Percentiles rank a stretch among this genome's conserved stretches.
Conservation (phyloP, 2,329 filamentous ascomycete species). For the Cercospora brassicicola region DNA sequence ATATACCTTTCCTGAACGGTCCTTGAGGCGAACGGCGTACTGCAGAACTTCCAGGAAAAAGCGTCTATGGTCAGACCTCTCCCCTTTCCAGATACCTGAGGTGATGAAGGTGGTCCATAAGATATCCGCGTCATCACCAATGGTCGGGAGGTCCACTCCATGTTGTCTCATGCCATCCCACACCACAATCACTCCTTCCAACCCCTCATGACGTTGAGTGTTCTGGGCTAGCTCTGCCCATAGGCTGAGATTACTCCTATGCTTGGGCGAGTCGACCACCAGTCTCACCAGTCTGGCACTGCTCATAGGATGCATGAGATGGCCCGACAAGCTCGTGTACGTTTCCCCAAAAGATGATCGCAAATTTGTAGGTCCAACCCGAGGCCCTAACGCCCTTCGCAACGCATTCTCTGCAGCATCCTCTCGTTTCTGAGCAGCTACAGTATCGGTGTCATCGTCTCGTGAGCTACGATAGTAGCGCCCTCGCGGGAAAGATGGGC, state of each 20-base stretch:
- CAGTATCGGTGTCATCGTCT: neutral
- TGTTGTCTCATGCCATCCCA: constrained; percentile 46
- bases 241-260: constrained; percentile 36
- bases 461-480: constrained; percentile 2
- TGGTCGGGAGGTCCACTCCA: constrained; percentile 44
- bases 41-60: constrained; percentile 11
- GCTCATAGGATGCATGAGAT: neutral
- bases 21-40: constrained; percentile 7
- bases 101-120: constrained; percentile 52
- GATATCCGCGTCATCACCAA: constrained; percentile 42
- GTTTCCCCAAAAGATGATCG: neutral
- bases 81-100: constrained; percentile 31
- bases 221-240: constrained; percentile 48
- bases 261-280: constrained; percentile 38
- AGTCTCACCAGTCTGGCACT: constrained; percentile 21
- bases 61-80: neutral
- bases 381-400: constrained; percentile 15
- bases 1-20: constrained; percentile 2
- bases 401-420: constrained; percentile 19
- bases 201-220: constrained; percentile 45
- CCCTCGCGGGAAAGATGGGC: neutral
- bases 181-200: constrained; percentile 44
- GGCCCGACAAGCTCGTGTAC: neutral
- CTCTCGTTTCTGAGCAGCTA: neutral
- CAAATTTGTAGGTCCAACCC: neutral